These are phyloP conservation scores for Colletotrichum abscissum DNA, from an alignment of 2,329 filamentous ascomycete species.

Conservation along the genomic window DNA sequence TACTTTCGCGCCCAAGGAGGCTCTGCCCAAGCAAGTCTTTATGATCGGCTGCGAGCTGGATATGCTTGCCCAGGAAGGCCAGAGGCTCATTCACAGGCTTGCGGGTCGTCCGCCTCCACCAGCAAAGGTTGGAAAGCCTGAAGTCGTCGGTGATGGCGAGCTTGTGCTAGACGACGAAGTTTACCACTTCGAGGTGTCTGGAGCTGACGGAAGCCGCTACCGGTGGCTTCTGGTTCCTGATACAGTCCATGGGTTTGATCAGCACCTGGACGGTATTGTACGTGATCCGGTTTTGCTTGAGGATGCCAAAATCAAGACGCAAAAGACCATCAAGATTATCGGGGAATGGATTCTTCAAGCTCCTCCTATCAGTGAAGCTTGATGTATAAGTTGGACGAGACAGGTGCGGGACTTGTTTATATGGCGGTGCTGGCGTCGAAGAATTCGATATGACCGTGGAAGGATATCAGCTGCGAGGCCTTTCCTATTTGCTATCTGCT, in stretches of 20 bases:
- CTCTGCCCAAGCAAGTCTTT: constrained; percentile 50
- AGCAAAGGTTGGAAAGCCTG: constrained; percentile 44
- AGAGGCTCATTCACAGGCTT: constrained; percentile 49
- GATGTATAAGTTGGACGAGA: background rate
- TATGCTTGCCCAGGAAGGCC: constrained; percentile 52
- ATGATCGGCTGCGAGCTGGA: constrained; percentile 52
- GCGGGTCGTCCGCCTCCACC: constrained; percentile 44
- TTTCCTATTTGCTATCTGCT: background rate
- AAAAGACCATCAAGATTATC: constrained; percentile 40
- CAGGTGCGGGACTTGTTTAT: background rate
- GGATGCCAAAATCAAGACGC: constrained; percentile 41
- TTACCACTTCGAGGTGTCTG: constrained; percentile 41
- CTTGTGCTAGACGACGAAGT: constrained; percentile 43
- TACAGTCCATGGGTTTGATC: constrained; percentile 45
- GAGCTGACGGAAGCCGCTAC: constrained; percentile 37
- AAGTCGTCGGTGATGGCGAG: constrained; percentile 36
- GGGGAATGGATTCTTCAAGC: constrained; percentile 42
- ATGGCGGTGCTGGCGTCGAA: too few species aligned
- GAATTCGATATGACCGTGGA: background rate
- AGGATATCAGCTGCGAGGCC: background rate
- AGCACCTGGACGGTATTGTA: constrained; percentile 35
- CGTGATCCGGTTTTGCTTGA: constrained; percentile 38
- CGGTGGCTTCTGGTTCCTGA: constrained; percentile 48
- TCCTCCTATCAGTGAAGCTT: constrained; percentile 3
- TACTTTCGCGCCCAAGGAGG: constrained; percentile 43